These are phyloP conservation scores for Penicillium sp. DNA, from an alignment of 2,329 filamentous ascomycete genomes.

Conservation along the genomic window DNA sequence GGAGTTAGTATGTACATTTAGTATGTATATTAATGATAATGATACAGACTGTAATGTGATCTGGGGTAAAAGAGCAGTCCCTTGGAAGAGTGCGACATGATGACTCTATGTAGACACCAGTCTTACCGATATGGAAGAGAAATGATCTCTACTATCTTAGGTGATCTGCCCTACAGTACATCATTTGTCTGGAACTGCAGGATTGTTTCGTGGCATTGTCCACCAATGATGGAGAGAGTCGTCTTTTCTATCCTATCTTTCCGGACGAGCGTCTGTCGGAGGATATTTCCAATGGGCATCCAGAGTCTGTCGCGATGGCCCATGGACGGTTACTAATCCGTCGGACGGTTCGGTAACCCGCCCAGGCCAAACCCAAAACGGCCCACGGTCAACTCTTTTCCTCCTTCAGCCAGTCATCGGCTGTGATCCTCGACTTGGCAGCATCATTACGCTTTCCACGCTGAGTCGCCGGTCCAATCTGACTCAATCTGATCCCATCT, in stretches of 20 bases:
- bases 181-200: no score
- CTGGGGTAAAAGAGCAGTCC: background rate
- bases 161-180: no score
- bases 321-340: no score
- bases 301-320: no score
- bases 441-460: constrained; percentile 23
- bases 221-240: background rate
- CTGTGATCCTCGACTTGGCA: constrained; percentile 4
- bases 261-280: background rate
- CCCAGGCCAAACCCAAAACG: constrained; percentile 11
- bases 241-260: background rate
- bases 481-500: background rate
- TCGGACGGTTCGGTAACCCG: background rate
- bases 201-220: background rate
- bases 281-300: background rate
- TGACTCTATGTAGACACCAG: background rate
- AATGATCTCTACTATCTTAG: no score
- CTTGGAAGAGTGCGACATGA: background rate
- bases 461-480: background rate
- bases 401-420: background rate
- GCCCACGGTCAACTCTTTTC: constrained; percentile 26
- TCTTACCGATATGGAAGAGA: background rate
- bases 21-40: no score
- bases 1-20: no score
- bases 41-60: background rate